These are phyloP conservation scores for Spathaspora arborariae DNA, from an alignment of 805 yeast genomes.

Conservation along the genomic window DNA sequence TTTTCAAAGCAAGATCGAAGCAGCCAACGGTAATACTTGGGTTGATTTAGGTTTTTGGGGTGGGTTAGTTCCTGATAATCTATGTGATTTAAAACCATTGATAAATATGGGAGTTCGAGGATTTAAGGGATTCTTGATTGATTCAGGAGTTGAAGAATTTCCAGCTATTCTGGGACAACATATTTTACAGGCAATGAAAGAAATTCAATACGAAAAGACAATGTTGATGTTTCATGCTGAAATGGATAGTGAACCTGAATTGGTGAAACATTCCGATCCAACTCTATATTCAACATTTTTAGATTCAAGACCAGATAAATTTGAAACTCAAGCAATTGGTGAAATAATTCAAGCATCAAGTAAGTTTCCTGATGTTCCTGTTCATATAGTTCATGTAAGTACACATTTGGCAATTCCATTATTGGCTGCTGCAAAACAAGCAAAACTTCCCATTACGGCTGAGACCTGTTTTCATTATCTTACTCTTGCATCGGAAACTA, in stretches of 20 bases:
- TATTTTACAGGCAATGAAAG: constrained; percentile 62
- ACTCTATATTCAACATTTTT: constrained; percentile 67
- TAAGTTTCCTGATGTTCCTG: constrained; percentile 54
- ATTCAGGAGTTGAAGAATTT: constrained; percentile 94
- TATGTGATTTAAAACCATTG: constrained; percentile 66
- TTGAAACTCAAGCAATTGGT: constrained; percentile 81
- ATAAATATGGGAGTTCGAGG: constrained; percentile 88
- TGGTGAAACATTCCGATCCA: constrained; percentile 42
- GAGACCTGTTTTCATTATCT: constrained; percentile 95
- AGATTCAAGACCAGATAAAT: constrained; percentile 83
- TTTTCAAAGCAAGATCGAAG: constrained; percentile 67
- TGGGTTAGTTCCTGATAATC: constrained; percentile 80
- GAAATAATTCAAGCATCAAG: constrained; percentile 64
- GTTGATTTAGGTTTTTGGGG: constrained; percentile 97
- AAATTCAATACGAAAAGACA: constrained; percentile 60
- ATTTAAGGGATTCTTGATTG: constrained; percentile 88
- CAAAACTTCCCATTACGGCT: constrained; percentile 64
- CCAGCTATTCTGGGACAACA: constrained; percentile 71
- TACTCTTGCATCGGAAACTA: constrained; percentile 70
- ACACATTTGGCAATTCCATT: constrained; percentile 80
- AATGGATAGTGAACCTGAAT: constrained; percentile 36
- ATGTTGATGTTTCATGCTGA: constrained; percentile 92
- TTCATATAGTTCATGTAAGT: constrained; percentile 90
- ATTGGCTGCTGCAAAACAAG: constrained; percentile 58
- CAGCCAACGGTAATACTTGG: constrained; percentile 82